Percentiles rank a stretch among this genome's conserved stretches.
Evolutionary conservation across 169 alveolate genomes (phyloP).

Genomic region (Cystoisospora suis): DNA sequence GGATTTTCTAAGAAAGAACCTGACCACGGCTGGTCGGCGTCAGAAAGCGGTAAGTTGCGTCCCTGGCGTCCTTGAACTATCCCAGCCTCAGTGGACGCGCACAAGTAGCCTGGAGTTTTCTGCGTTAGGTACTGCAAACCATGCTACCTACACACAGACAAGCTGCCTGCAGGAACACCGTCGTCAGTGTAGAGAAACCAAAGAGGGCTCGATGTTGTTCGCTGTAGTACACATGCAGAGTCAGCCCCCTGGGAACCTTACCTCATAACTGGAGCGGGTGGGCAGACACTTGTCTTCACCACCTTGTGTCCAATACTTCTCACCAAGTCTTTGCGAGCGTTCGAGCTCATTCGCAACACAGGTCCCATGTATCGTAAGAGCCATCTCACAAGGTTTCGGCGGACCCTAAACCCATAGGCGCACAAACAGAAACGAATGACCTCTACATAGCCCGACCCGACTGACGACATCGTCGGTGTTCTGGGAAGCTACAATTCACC

Average conservation of each 20-base stretch:
- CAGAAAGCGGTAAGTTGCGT: too few relatives aligned
- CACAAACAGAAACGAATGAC: neutral
- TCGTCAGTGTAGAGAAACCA: neutral
- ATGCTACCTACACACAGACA: neutral
- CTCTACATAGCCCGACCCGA: too few relatives aligned
- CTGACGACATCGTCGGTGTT: too few relatives aligned
- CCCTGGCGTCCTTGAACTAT: neutral
- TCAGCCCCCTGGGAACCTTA: neutral
- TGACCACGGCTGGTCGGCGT: too few relatives aligned
- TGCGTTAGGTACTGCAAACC: neutral
- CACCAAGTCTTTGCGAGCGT: constrained; percentile 60
- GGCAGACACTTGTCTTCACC: constrained; percentile 60
- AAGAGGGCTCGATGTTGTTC: neutral
- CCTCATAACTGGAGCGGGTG: constrained; percentile 65
- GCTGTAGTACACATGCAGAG: neutral
- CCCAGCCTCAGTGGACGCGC: neutral
- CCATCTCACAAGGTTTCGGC: constrained; percentile 67
- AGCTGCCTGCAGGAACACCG: neutral
- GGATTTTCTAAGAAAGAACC: too few relatives aligned
- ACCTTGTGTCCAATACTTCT: constrained; percentile 68
- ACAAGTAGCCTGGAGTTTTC: neutral
- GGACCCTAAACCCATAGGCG: constrained; percentile 8
- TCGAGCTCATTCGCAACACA: constrained; percentile 65
- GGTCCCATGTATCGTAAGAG: constrained; percentile 63
- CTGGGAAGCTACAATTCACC: too few relatives aligned